Evolutionary conservation across 495 filamentous ascomycete genomes (phyloP), one percentile per base, ranked within the genome.

Genomic region (Aspergillus panamensis): DNA sequence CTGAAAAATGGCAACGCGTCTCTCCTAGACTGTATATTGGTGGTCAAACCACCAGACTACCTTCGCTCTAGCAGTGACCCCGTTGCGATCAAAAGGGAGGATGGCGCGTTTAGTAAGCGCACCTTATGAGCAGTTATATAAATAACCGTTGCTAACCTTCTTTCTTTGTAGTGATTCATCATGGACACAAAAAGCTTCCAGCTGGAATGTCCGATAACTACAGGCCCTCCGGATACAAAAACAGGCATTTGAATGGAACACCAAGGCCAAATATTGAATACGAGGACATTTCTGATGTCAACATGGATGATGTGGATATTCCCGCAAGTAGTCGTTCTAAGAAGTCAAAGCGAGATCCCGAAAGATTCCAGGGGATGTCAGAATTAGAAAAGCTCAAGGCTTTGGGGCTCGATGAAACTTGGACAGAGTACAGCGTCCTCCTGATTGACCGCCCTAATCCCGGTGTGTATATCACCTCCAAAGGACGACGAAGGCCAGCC

Each of bases 381-480:
- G 63, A 69, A 45, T 69, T 68, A 32, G 73, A 77, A 49, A 69
- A 62, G 29, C 65, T 77, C 5, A 69, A 75, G 48, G 69, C 70
- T n/a, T 62, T 77, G 39, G 75, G 75, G 5, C 55, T 77, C 58
- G 75, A 79, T 55, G 73, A 74, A 44, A 68, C 62, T 4, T 79
- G 73, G 72, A 77, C 75, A 0, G 74, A 79, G 51, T 77, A 77
- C 53, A 76, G 61, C n/a, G 67, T 71, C 17, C 53, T 73, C 6
- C 44, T 76, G 6, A 70, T 77, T 48, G 73, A 77, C 10, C 69
- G 71, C 7, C 63, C 71, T n/a, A 58, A 31, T 19, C 67, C 80
- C 37, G 81, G 81, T 8, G 64, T 84, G 2, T 83, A 82, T 56
- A 62, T 83, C 43, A 82, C 82, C 30, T 72, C 80, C 7, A 71